Conservation (phyloP, 108 stramenopile genomes). For the Parmales sp. region DNA sequence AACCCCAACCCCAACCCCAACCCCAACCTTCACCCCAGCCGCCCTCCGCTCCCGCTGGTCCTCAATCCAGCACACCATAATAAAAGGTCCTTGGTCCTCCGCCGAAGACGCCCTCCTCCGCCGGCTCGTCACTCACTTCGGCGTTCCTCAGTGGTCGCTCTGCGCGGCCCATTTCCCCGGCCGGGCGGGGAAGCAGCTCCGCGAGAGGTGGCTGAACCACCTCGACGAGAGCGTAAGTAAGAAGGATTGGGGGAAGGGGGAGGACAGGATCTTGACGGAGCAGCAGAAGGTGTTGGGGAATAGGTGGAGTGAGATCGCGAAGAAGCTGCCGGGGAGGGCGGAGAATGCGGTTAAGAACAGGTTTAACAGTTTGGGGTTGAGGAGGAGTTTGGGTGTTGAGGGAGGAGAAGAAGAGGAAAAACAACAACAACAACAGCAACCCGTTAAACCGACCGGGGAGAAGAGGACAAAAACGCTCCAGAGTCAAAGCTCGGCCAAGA, state of each 20-base stretch:
- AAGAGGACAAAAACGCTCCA: too few species aligned
- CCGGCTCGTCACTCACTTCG: slow-evolving; percentile 15
- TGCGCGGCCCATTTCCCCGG: slow-evolving; percentile 18
- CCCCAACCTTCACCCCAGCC: too few species aligned
- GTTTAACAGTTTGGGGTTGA: too few species aligned
- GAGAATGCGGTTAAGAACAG: slow-evolving; percentile 35
- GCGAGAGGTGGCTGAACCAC: slow-evolving; percentile 47
- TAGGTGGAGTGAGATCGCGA: slow-evolving; percentile 6
- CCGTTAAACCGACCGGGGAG: too few species aligned
- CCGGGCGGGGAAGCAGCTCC: slow-evolving; percentile 22
- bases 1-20: too few species aligned
- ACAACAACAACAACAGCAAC: too few species aligned
- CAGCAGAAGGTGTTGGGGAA: neutral
- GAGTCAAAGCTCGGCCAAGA: too few species aligned
- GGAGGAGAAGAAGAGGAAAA: too few species aligned
- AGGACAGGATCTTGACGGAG: slow-evolving; percentile 22
- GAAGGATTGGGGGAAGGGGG: slow-evolving; percentile 38
- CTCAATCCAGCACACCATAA: neutral
- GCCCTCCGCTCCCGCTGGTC: too few species aligned
- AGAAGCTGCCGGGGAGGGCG: slow-evolving; percentile 30
- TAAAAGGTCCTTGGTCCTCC: slow-evolving; percentile 23
- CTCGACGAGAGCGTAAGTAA: slow-evolving; percentile 37
- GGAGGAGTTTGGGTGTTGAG: too few species aligned
- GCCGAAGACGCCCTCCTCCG: slow-evolving; percentile 19
- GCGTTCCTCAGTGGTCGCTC: slow-evolving; percentile 18